Evolutionary conservation across 192 early-diverging fungal genomes (phyloP).

Genomic region (Coemansia sp.): DNA sequence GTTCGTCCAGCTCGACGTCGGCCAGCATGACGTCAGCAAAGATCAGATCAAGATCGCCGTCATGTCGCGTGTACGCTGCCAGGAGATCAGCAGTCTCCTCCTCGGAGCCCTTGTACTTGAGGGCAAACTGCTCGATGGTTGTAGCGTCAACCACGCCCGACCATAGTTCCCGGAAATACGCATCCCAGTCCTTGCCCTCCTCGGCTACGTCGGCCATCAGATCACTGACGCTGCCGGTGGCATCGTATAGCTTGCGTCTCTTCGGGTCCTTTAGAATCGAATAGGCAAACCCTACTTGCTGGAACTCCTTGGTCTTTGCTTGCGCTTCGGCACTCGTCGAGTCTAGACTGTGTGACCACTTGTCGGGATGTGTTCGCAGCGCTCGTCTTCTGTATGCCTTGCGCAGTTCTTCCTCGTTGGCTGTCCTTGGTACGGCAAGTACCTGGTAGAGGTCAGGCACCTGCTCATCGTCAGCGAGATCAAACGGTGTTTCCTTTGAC

Average conservation of each 20-base stretch:
- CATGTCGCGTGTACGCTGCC: constrained; percentile 60
- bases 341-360: constrained; percentile 60
- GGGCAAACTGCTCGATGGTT: constrained; percentile 73
- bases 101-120: constrained; percentile 72
- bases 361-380: constrained; percentile 91
- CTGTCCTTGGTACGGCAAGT: constrained; percentile 67
- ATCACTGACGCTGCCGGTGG: constrained; percentile 66
- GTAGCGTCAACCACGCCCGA: constrained; percentile 66
- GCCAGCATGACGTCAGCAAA: constrained; percentile 62
- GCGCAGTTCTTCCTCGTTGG: constrained; percentile 82
- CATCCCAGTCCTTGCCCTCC: constrained; percentile 73
- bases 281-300: constrained; percentile 75
- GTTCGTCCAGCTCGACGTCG: constrained; percentile 62
- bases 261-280: constrained; percentile 67
- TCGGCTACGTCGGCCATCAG: constrained; percentile 45
- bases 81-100: constrained; percentile 75
- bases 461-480: constrained; percentile 25
- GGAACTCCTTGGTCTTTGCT: constrained; percentile 66
- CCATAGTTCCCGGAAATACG: constrained; percentile 80
- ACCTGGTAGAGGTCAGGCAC: constrained; percentile 80
- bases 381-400: constrained; percentile 88
- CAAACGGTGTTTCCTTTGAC: constrained; percentile 32
- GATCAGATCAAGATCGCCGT: constrained; percentile 74
- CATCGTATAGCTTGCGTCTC: constrained; percentile 69
- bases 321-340: constrained; percentile 18